phyloP scores from a whole-genome alignment of 176 grass and related monocot species.

The Eragrostis nindensis region DNA sequence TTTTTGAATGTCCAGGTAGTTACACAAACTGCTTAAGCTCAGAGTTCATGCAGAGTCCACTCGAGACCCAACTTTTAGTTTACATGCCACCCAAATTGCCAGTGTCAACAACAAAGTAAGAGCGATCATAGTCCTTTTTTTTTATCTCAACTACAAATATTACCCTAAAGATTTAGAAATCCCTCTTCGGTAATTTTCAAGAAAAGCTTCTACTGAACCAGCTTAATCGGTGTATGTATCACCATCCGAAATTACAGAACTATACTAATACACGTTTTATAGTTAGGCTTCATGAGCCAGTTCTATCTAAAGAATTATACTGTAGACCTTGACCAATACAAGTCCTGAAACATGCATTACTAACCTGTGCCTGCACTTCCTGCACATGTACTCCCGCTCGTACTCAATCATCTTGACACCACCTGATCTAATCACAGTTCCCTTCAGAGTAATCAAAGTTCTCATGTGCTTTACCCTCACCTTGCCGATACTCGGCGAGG shows the following conservation, averaged over 20 bases:
- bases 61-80: constrained; percentile 8
- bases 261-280: not conserved
- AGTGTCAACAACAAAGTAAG: not conserved
- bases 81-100: constrained; percentile 11
- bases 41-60: not conserved
- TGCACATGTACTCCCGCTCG: constrained; percentile 71
- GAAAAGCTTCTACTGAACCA: constrained; percentile 16
- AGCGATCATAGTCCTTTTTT: not conserved
- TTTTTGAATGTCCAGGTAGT: not conserved
- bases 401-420: constrained; percentile 92
- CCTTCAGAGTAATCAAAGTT: constrained; percentile 74
- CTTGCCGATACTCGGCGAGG: constrained; percentile 77
- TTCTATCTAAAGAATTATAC: not conserved
- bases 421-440: constrained; percentile 81
- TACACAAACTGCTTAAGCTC: not conserved
- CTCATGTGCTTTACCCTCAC: constrained; percentile 78
- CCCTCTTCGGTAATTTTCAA: not conserved
- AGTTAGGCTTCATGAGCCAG: not conserved
- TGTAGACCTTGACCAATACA: constrained; percentile 2
- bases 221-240: not conserved
- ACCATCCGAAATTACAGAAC: not conserved
- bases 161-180: not conserved
- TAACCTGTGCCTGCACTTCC: constrained; percentile 73
- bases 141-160: not conserved
- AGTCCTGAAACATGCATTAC: constrained; percentile 28